Base-by-base conservation (phyloP, 225 moss, liverwort and hornwort species). In the Pleurozium schreberi region DNA sequence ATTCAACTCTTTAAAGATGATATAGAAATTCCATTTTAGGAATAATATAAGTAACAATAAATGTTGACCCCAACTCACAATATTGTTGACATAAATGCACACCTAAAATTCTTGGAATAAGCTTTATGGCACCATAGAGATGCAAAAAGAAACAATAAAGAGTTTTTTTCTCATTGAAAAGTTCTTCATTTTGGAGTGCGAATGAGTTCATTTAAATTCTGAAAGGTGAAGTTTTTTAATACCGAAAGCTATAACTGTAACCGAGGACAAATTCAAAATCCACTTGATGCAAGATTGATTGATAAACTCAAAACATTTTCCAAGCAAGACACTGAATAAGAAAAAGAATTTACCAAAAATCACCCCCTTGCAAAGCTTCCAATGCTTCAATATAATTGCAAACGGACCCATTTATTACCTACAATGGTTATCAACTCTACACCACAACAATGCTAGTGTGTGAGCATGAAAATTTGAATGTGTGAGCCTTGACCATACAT, bases 311-410 rank as follows among this genome's bases (percentile, higher is more conserved):
- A 45, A 26, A 30, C 18, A 18, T 28, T 18, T 26, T 47, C 3
- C 6, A 74, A 74, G 2, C 3, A 16, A 43, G 10, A 43, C 6
- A 16, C 9, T 26, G 16, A 71, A 43, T 16, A 26, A 7, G 15
- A 26, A 66, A 31, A 8, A 36, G 23, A 15, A 8, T 11, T 33
- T 18, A 38, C 21, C 23, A n/a, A n/a, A 12, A 68, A n/a, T 8
- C 13, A 13, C 22, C 67, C n/a, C n/a, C 64, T 38, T 38, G 2
- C 12, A 40, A 40, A 69, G 25, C 8, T 38, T 42, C 8, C 6
- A 15, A 0, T 0, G 5, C 18, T 34, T 31, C 10, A 30, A 73
- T 16, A 43, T 43, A 0, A 16, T 3, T n/a, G n/a, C n/a, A n/a
- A n/a, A n/a, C n/a, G n/a, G n/a, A n/a, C n/a, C n/a, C n/a, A n/a